Evolutionary conservation across 495 filamentous ascomycete species (phyloP), one percentile per base, ranked within the genome.

Genomic region (Lasiosphaeria miniovina): DNA sequence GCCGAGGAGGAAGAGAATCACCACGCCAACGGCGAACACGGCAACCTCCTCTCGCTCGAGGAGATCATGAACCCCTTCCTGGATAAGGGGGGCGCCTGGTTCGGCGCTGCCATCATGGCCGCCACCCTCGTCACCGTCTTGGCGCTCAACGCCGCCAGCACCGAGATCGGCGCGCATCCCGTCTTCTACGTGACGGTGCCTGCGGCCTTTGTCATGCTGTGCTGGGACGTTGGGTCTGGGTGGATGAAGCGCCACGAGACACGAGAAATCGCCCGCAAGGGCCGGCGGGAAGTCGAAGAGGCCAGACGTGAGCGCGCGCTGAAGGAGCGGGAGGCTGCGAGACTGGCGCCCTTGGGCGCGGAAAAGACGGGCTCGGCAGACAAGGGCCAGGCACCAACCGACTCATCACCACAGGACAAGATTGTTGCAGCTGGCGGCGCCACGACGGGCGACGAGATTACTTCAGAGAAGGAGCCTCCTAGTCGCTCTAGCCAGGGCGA

Each of bases 41-140:
- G 70, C n/a, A 78, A 83, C 54, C 65, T 78, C 2, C 67, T 86
- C 9, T 84, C 83, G 0, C 75, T 88, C 0, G 85, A 86, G 66
- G 85, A 88, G 65, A 86, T 88, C 67, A 83, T 88, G 82, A 87
- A 88, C 60, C 86, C 86, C 1, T 88, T 85, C 64, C 61, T 88
- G 11, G 86, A 88, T 65, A 86, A 84, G 66, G 66, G 71, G 10
- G 81, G 86, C 35, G 86, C 86, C 1, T 73, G 72, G 0, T 86
- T 87, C 52, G 85, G 84, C 17, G 81, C 74, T 3, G 46, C 82
- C 38, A 75, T 88, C 57, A 87, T 88, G 84, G 75, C 84, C 5
- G 75, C 77, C 0, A 86, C 84, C 0, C 76, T 88, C 17, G 73
- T 85, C 55, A 82, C 82, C 2, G 66, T 86, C 4, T 74, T 88